Evolutionary conservation across 2,329 filamentous ascomycete genomes (phyloP).

Genomic region (Zarea fungicola): DNA sequence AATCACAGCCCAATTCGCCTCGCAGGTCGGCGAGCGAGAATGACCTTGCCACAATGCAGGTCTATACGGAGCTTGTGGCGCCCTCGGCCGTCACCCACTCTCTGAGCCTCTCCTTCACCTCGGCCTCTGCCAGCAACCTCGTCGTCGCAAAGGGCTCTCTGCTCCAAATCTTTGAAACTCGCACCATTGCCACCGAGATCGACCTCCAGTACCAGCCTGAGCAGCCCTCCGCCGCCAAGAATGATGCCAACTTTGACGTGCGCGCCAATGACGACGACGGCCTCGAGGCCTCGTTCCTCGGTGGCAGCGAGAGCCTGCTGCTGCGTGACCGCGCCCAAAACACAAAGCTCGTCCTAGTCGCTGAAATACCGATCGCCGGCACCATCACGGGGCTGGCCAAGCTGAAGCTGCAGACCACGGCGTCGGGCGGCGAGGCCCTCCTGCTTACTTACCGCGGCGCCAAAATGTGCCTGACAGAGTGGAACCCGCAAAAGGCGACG

Average conservation of each 20-base stretch:
- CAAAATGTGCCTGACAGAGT: constrained; percentile 88
- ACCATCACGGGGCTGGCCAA: constrained; percentile 78
- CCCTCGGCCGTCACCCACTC: constrained; percentile 92
- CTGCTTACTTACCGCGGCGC: constrained; percentile 84
- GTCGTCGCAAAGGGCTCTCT: constrained; percentile 88
- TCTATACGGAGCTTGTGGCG: constrained; percentile 92
- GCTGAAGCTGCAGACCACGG: constrained; percentile 66
- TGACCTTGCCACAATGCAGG: constrained; percentile 67
- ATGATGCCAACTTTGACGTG: constrained; percentile 45
- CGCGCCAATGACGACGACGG: constrained; percentile 56
- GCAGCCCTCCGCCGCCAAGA: constrained; percentile 29
- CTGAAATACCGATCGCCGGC: constrained; percentile 78
- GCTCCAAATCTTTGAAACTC: constrained; percentile 82
- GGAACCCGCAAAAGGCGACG: constrained; percentile 75
- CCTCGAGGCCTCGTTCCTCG: constrained; percentile 61
- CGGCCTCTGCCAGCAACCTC: constrained; percentile 72
- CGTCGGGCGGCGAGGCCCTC: constrained; percentile 77
- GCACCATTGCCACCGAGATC: constrained; percentile 60
- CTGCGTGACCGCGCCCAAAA: constrained; percentile 59
- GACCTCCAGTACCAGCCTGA: constrained; percentile 37
- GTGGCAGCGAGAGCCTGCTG: constrained; percentile 55
- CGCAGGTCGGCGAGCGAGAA: constrained; percentile 23
- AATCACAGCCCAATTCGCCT: constrained; percentile 16
- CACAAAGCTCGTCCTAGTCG: constrained; percentile 76
- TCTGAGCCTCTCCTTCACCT: constrained; percentile 70